These are phyloP conservation scores for Polyporus arcularius DNA, from an alignment of 768 basidiomycete genomes.

Conservation along the genomic window DNA sequence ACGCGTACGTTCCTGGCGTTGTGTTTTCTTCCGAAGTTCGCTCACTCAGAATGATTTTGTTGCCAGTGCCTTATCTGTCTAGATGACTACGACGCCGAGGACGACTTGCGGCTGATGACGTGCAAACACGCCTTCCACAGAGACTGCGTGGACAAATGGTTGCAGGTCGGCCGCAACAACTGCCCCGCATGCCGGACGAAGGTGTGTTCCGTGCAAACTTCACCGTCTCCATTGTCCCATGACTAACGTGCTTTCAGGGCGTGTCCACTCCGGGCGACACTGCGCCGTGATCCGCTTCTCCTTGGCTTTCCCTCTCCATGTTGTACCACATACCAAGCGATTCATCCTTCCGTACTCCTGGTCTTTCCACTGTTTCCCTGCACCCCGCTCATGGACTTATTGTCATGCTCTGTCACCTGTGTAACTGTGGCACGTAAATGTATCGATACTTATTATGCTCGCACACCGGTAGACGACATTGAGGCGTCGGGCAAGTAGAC, in stretches of 20 bases:
- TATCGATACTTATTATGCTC: too few relatives aligned
- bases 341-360: too few relatives aligned
- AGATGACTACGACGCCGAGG: slow-evolving; percentile 78
- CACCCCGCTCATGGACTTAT: too few relatives aligned
- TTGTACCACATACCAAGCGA: too few relatives aligned
- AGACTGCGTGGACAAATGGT: slow-evolving; percentile 86
- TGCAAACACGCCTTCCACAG: slow-evolving; percentile 94
- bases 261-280: slow-evolving; percentile 22
- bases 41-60: neutral
- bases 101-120: slow-evolving; percentile 76
- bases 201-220: slow-evolving; percentile 38
- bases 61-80: slow-evolving; percentile 81
- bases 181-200: slow-evolving; percentile 89
- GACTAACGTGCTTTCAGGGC: slow-evolving; percentile 12
- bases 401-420: neutral
- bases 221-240: neutral
- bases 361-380: too few relatives aligned
- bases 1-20: slow-evolving; percentile 49
- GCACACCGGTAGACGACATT: too few relatives aligned
- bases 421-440: too few relatives aligned
- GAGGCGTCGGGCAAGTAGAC: too few relatives aligned
- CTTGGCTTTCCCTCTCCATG: too few relatives aligned
- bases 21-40: neutral
- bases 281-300: neutral
- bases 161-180: slow-evolving; percentile 78